These are phyloP conservation scores for Candida pini DNA, from an alignment of 805 yeast genomes.

Conservation along the genomic window DNA sequence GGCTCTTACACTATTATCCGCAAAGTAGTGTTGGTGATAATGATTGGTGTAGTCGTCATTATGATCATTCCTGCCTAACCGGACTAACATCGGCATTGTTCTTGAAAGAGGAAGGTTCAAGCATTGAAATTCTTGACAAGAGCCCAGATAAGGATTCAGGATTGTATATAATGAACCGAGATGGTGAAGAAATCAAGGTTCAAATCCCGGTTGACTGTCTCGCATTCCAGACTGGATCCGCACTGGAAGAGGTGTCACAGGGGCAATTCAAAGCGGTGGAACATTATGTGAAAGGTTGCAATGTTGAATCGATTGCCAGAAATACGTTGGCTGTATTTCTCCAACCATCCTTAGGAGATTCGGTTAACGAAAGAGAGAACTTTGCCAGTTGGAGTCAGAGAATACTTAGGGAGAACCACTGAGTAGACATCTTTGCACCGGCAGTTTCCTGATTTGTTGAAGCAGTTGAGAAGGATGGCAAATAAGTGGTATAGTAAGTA, in stretches of 20 bases:
- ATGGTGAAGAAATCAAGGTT: conserved; percentile 41
- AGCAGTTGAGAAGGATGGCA: no score
- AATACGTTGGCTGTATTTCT: conserved; percentile 59
- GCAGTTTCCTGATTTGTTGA: no score
- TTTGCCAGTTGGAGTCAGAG: conserved; percentile 46
- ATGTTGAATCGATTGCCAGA: conserved; percentile 33
- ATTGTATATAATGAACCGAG: conserved; percentile 42
- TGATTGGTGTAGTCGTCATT: conserved; percentile 60
- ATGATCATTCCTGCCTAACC: conserved; percentile 56
- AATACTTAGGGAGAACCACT: conserved; percentile 34
- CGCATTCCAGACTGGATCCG: conserved; percentile 59
- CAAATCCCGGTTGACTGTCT: conserved; percentile 48
- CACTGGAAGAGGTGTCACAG: conserved; percentile 45
- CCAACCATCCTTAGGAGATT: conserved; percentile 50
- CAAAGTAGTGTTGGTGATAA: conserved; percentile 16
- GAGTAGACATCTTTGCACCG: no score
- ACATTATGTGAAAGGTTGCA: conserved; percentile 46
- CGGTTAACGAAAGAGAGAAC: conserved; percentile 37
- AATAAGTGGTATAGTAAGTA: no score
- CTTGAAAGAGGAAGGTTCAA: conserved; percentile 32
- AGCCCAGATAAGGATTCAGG: conserved; percentile 45
- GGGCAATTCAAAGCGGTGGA: conserved; percentile 52
- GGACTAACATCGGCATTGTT: conserved; percentile 53
- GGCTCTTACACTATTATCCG: conserved; percentile 52
- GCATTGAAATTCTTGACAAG: conserved; percentile 17